Base-by-base conservation (phyloP, 345 rosid genomes). In the Streptanthus diversifolius region DNA sequence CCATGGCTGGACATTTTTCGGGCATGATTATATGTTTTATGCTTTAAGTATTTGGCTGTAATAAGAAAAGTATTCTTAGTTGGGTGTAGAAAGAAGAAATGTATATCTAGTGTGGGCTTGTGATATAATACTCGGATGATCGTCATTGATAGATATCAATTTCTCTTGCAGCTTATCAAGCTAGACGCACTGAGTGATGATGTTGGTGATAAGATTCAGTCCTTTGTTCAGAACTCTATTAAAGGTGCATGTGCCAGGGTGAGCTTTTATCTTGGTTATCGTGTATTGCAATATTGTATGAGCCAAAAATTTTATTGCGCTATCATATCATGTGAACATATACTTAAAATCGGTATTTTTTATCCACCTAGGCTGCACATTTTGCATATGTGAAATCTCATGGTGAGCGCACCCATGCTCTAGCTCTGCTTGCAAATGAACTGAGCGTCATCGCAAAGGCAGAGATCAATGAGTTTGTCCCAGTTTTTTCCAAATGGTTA, bases 361-460 rank as follows among this genome's bases (percentile, higher is more conserved):
- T 60, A 13, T 76, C 35, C 76, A 69, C 51, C 47, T 76, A 95
- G 97, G 91, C 79, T 67, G 84, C 83, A 62, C 80, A 81, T 73
- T 70, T 80, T 71, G 60, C 85, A 43, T 82, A 82, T 57, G 75
- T 83, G 78, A 88, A 82, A 76, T 84, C 86, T 67, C 81, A 84
- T 75, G 83, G 73, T 71, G 83, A 81, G 71, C 83, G 81, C 73
- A 76, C 40, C 10, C 96, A 88, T 78, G 91, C 90, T 58, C 82
- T 95, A 77, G 90, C 91, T 73, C 63, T 88, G 71, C 95, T 95
- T 63, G 99, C 93, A 54, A 84, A 85, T 72, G 95, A 90, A 80
- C 85, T 95, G 49, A 81, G 81, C 66, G 75, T 78, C 80, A 78
- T 91, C 68, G 95, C 91, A 15, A 86, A 88, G 80, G 87, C 83